phyloP scores from a whole-genome alignment of 1,139 yeast species.

The Candida pseudoviswanathii region DNA sequence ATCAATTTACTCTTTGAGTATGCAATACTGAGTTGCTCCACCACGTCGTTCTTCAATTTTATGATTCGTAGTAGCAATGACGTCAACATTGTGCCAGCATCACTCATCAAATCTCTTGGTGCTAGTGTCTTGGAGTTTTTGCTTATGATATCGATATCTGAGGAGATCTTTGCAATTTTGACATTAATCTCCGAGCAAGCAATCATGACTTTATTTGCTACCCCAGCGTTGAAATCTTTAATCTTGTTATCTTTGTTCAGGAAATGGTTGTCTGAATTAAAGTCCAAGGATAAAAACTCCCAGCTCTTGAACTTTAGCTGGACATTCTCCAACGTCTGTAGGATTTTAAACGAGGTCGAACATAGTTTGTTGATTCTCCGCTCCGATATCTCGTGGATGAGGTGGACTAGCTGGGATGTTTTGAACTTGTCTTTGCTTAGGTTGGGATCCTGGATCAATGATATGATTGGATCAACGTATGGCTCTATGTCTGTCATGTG shows the following conservation, averaged over 20 bases:
- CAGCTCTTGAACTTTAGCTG: slow-evolving; percentile 52
- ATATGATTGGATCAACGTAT: slow-evolving; percentile 52
- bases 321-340: slow-evolving; percentile 53
- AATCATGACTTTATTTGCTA: slow-evolving; percentile 51
- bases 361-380: slow-evolving; percentile 53
- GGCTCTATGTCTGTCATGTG: slow-evolving; percentile 22
- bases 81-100: slow-evolving; percentile 59
- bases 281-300: slow-evolving; percentile 60
- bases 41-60: slow-evolving; percentile 47
- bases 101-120: slow-evolving; percentile 53
- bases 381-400: slow-evolving; percentile 48
- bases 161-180: slow-evolving; percentile 41
- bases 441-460: slow-evolving; percentile 51
- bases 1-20: slow-evolving; percentile 60
- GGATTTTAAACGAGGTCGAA: slow-evolving; percentile 47
- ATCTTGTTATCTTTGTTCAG: slow-evolving; percentile 29
- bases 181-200: slow-evolving; percentile 51
- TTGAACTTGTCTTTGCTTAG: slow-evolving; percentile 48
- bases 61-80: slow-evolving; percentile 52
- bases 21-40: slow-evolving; percentile 53
- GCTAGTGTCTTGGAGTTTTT: slow-evolving; percentile 41
- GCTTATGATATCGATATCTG: slow-evolving; percentile 51
- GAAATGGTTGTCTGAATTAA: slow-evolving; percentile 47
- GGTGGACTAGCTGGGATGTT: slow-evolving; percentile 38
- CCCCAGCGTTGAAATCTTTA: slow-evolving; percentile 45